These are phyloP conservation scores for Penicillium bovifimosum DNA, from an alignment of 495 filamentous ascomycete species.

Conservation along the genomic window DNA sequence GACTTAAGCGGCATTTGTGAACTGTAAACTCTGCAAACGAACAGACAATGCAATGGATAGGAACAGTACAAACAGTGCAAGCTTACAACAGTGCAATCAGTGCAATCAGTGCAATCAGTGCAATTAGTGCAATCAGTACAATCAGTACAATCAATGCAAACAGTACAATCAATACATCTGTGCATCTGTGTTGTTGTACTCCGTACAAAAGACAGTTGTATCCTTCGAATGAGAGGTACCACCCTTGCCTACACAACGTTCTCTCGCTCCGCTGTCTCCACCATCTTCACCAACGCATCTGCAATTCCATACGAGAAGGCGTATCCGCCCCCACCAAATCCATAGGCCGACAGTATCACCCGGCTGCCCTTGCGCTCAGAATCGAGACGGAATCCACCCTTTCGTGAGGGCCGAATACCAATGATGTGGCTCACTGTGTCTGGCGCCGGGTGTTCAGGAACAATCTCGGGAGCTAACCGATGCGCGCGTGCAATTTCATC, in stretches of 20 bases:
- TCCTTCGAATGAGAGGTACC: no score
- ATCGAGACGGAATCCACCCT: constrained; percentile 38
- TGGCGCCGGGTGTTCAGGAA: constrained; percentile 31
- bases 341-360: constrained; percentile 36
- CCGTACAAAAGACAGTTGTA: no score
- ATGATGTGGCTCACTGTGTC: constrained; percentile 33
- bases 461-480: constrained; percentile 35
- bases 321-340: constrained; percentile 42
- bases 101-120: no score
- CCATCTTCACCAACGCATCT: constrained; percentile 37
- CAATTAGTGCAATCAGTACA: not conserved
- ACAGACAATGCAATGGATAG: no score
- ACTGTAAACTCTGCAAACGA: no score
- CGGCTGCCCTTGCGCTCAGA: constrained; percentile 25
- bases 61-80: no score
- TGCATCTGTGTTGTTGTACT: no score
- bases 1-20: no score
- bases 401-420: constrained; percentile 37
- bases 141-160: not conserved
- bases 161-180: no score
- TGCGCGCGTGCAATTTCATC: constrained; percentile 42
- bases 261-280: constrained; percentile 30
- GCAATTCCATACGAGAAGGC: constrained; percentile 41
- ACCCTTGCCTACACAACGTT: constrained; percentile 24
- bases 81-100: no score